Evolutionary conservation across 495 filamentous ascomycete genomes (phyloP).

Genomic region (Pyronema omphalodes): DNA sequence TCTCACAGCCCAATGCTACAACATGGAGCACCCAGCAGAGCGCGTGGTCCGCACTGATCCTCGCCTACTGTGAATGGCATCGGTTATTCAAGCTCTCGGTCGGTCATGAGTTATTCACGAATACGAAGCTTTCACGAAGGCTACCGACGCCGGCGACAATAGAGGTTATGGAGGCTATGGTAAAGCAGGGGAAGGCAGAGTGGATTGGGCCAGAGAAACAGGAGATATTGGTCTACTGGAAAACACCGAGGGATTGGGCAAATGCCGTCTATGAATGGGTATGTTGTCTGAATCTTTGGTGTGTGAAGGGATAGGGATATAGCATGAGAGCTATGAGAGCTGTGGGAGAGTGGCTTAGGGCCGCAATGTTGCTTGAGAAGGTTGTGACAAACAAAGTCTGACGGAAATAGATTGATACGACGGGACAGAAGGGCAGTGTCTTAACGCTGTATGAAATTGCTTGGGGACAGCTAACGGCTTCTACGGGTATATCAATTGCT

Average conservation of each 20-base stretch:
- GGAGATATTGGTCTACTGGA: conserved; percentile 49
- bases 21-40: conserved; percentile 60
- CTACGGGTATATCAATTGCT: conserved; percentile 31
- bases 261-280: conserved; percentile 42
- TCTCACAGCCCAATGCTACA: conserved; percentile 50
- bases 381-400: too few relatives aligned
- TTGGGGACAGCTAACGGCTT: conserved; percentile 44
- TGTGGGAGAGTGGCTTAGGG: too few relatives aligned
- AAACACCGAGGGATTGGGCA: conserved; percentile 57
- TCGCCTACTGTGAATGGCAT: conserved; percentile 62
- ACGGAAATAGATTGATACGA: conserved; percentile 42
- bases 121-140: conserved; percentile 29
- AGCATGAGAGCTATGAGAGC: too few relatives aligned
- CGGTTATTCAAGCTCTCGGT: conserved; percentile 47
- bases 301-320: neutral
- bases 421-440: conserved; percentile 54
- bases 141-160: conserved; percentile 44
- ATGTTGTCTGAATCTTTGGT: conserved; percentile 16
- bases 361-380: neutral
- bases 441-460: conserved; percentile 60
- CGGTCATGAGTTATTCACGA: conserved; percentile 40
- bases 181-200: conserved; percentile 30
- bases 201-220: conserved; percentile 27
- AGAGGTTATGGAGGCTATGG: conserved; percentile 57
- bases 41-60: conserved; percentile 75